Evolutionary conservation across 331 rosid species (phyloP).

Genomic region (Ulmus americana): DNA sequence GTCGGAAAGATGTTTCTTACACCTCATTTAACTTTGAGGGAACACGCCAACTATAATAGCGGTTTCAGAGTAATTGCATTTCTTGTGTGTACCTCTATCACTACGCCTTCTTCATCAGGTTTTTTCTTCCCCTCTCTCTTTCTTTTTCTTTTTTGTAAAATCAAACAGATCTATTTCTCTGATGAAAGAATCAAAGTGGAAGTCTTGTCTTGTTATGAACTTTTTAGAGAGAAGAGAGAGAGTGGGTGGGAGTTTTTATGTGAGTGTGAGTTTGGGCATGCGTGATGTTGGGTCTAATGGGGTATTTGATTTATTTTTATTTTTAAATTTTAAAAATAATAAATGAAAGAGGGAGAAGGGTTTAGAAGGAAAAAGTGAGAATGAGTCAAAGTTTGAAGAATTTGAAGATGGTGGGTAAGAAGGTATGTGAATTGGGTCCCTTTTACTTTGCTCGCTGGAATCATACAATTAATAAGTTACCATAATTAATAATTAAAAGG

Average conservation of each 20-base stretch:
- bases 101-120: too few relatives aligned
- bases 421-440: neutral
- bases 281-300: conserved; percentile 14
- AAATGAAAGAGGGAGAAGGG: neutral
- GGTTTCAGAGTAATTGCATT: neutral
- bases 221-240: neutral
- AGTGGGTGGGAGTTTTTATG: conserved; percentile 28
- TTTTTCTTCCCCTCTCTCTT: neutral
- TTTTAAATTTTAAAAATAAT: conserved; percentile 14
- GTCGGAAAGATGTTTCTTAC: conserved; percentile 61
- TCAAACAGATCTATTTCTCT: neutral
- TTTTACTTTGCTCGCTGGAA: neutral
- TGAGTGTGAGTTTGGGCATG: conserved; percentile 14
- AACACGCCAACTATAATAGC: neutral
- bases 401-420: too few relatives aligned
- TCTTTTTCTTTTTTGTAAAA: neutral
- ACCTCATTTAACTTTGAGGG: conserved; percentile 48
- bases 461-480: conserved; percentile 3
- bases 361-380: too few relatives aligned
- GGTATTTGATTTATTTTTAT: conserved; percentile 4
- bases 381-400: too few relatives aligned
- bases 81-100: neutral
- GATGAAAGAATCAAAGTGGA: conserved; percentile 30
- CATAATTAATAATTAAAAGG: too few relatives aligned
- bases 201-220: conserved; percentile 33